These are phyloP conservation scores for Phalaenopsis aphrodite DNA, from an alignment of 106 monocot genomes.

Conservation along the genomic window DNA sequence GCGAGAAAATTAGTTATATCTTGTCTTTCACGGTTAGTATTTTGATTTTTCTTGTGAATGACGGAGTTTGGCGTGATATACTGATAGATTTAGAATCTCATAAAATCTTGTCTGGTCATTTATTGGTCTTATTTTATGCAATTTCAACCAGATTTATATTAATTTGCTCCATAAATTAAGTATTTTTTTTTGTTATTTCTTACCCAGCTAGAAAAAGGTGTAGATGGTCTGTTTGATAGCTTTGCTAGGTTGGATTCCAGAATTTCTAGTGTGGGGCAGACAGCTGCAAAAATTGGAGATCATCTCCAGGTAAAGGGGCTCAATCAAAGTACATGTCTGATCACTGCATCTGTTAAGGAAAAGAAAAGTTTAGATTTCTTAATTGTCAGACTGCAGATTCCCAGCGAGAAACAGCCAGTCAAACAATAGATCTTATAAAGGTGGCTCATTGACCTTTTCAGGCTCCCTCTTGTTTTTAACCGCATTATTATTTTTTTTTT, in stretches of 20 bases:
- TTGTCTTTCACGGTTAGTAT: neutral
- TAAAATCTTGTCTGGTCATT: neutral
- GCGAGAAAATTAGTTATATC: too few species aligned
- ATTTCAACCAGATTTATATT: neutral
- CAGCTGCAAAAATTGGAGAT: slow-evolving; percentile 99
- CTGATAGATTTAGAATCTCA: neutral
- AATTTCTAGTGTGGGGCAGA: slow-evolving; percentile 98
- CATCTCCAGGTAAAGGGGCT: slow-evolving; percentile 77
- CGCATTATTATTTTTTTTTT: neutral
- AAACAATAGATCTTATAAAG: slow-evolving; percentile 99
- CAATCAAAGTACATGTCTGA: neutral
- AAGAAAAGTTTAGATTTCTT: slow-evolving; percentile 17
- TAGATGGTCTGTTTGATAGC: slow-evolving; percentile 98
- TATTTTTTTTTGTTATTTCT: slow-evolving; percentile 9
- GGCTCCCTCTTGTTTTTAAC: neutral
- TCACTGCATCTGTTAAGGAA: neutral
- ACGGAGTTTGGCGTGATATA: neutral
- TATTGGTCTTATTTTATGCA: neutral
- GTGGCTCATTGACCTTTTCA: slow-evolving; percentile 18
- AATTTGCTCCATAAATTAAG: neutral
- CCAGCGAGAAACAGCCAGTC: slow-evolving; percentile 95
- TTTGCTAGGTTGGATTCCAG: slow-evolving; percentile 92
- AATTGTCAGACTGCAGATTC: slow-evolving; percentile 92
- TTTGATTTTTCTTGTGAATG: neutral
- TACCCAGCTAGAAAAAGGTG: slow-evolving; percentile 89